A percentile compares a stretch with the other conserved stretches of the same genome.
These are phyloP conservation scores for Penicillium coprophilum DNA, from an alignment of 495 filamentous ascomycete species.

Conservation along the genomic window DNA sequence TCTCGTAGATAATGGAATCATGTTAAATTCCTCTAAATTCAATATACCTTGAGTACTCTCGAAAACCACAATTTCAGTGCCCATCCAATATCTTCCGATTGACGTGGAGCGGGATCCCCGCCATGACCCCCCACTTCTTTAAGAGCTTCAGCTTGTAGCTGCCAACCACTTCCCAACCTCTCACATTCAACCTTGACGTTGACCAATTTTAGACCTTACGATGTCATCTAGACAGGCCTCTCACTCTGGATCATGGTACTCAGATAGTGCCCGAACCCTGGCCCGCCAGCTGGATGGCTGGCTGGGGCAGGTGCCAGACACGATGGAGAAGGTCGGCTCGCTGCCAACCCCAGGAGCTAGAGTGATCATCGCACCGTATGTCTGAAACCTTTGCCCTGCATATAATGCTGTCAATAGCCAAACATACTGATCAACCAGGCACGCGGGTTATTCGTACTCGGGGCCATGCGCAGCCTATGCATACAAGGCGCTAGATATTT, in stretches of 20 bases:
- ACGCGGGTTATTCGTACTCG: slow-evolving; percentile 95
- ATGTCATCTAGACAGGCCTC: slow-evolving; percentile 66
- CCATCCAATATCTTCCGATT: not conserved
- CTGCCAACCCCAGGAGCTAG: slow-evolving; percentile 77
- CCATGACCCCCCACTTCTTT: slow-evolving; percentile 31
- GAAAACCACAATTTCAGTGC: too few relatives aligned
- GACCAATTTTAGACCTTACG: slow-evolving; percentile 3
- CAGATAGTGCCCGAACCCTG: slow-evolving; percentile 56
- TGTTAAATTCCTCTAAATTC: too few relatives aligned
- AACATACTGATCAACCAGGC: slow-evolving; percentile 53
- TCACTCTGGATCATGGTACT: slow-evolving; percentile 88
- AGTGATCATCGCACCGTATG: slow-evolving; percentile 95
- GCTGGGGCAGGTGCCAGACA: slow-evolving; percentile 68
- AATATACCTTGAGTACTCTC: too few relatives aligned
- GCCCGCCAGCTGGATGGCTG: slow-evolving; percentile 73
- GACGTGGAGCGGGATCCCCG: slow-evolving; percentile 23
- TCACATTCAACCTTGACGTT: slow-evolving; percentile 4
- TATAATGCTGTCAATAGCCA: not conserved
- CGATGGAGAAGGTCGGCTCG: slow-evolving; percentile 53
- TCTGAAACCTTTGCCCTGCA: slow-evolving; percentile 14
- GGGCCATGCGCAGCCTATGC: slow-evolving; percentile 93
- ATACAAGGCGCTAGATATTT: slow-evolving; percentile 86
- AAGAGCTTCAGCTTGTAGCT: slow-evolving; percentile 2
- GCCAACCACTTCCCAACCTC: slow-evolving; percentile 9
- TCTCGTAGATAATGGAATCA: too few relatives aligned